Base-by-base conservation (phyloP, 805 yeast genomes). In the Metschnikowia vanudenii region DNA sequence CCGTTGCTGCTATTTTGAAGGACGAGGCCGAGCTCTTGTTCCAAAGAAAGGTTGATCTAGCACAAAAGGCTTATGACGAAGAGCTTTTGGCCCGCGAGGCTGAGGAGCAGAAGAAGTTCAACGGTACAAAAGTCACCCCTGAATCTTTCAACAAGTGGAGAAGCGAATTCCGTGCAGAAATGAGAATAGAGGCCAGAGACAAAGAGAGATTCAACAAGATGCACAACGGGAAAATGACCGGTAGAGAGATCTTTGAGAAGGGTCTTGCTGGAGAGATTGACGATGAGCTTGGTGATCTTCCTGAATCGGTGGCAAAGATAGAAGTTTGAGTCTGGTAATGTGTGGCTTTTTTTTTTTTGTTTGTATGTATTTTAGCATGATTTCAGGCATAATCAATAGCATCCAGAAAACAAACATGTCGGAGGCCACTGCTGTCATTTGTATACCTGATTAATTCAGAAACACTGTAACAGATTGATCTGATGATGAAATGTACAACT, bases 101-200 rank as follows among this genome's bases (percentile, higher is more conserved):
- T 56, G 84, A 84, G 64, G 97, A 90, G 62, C 96, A 89, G 63
- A 84, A 84, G 63, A 94, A 94, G 66, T 92, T 92, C 67, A 73
- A 75, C 34, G 99, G 99, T 30, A 94, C 98, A 1, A 80, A 85
- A 45, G 97, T 92, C 5, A 92, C 97, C 1, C 68, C 65, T 13
- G 96, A 87, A 55, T 74, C 84, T n/a, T 92, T 79, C 62, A 61
- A 63, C 2, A 73, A 64, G 38, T 92, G 99, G 99, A 75, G 96
- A 59, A 45, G 47, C 3, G 71, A 67, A 43, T 91, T 94, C 65
- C 75, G 95, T 47, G 69, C 73, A 47, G 97, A 88, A 58, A 67
- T 83, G 78, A 80, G 82, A n/a, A 68, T 80, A 52, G 92, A 86
- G 55, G 76, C 77, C 40, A 72, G 81, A 53, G 76, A 80, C 46